Evolutionary conservation across 2,329 filamentous ascomycete genomes (phyloP), one percentile per base, ranked within the genome.

Genomic region (Thermoascus crustaceus): DNA sequence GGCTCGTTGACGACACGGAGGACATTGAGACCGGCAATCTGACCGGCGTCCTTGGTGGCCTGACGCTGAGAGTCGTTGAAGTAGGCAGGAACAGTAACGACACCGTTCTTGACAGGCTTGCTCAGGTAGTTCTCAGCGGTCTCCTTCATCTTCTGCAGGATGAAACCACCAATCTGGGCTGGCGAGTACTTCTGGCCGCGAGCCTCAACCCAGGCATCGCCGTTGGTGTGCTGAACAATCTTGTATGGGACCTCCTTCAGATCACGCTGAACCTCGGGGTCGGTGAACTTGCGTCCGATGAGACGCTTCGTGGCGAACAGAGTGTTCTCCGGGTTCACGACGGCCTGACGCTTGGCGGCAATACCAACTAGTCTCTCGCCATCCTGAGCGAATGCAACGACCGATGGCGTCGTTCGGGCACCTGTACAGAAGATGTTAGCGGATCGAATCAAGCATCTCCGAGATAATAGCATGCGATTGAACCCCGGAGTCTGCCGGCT

Each of bases 91-190:
- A 95, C 88, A 43, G 89, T 96, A 52, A 96, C 89, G 43, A 96
- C 89, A 53, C 87, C 89, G 62, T 96, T 94, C 78, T 94, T 91
- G 57, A 94, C 71, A 42, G 78, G 78, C 74, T 87, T 94, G 69
- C 83, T 79, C 48, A 94, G 78, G 71, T 93, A 94, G 44, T 83
- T 74, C 73, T 95, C 88, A 48, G 89, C 89, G 34, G 89, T 96
- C 76, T 95, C 89, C 80, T 94, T 95, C 89, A 95, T 95, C 79
- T 96, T 95, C 67, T 87, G 82, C 55, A 96, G 78, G 49, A 95
- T 76, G 67, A 95, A 94, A 59, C 88, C 89, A 76, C 89, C 89
- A 47, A 96, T 85, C 68, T 96, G 89, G n/a, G 88, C 94, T 39
- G 89, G 89, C 48, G 88, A 95, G 75, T 95, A 95, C 67, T 88